Percentiles rank a stretch among this genome's conserved stretches.
These are phyloP conservation scores for Taxawa tesnikishii DNA, from an alignment of 2,329 filamentous ascomycete genomes.

Conservation along the genomic window DNA sequence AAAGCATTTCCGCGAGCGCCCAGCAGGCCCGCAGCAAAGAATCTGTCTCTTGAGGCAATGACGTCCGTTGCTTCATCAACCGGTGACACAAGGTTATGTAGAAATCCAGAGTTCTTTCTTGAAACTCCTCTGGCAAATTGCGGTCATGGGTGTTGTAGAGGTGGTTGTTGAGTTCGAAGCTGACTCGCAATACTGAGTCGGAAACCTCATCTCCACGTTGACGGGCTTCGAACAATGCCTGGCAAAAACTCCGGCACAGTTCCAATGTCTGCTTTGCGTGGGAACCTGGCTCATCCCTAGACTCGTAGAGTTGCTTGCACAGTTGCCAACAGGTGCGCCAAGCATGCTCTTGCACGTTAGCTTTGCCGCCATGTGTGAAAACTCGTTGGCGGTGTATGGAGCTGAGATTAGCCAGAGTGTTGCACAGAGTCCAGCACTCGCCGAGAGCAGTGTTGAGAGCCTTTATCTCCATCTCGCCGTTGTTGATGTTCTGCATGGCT, in stretches of 20 bases:
- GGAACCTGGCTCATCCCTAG: constrained; percentile 51
- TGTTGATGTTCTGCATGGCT: constrained; percentile 44
- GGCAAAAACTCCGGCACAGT: constrained; percentile 83
- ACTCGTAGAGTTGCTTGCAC: constrained; percentile 79
- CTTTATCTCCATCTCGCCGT: constrained; percentile 34
- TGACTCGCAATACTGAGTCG: constrained; percentile 81
- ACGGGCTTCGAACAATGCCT: constrained; percentile 78
- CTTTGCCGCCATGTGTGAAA: constrained; percentile 61
- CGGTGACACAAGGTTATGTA: constrained; percentile 90
- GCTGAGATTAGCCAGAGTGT: constrained; percentile 74
- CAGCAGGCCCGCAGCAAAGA: constrained; percentile 76
- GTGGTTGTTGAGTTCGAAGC: constrained; percentile 91
- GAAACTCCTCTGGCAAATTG: constrained; percentile 71
- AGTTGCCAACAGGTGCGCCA: constrained; percentile 93
- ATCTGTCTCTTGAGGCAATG: constrained; percentile 70
- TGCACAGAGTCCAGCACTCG: constrained; percentile 91
- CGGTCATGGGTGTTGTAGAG: constrained; percentile 86
- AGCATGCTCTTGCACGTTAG: constrained; percentile 71
- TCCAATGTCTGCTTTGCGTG: constrained; percentile 49
- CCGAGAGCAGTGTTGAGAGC: constrained; percentile 61
- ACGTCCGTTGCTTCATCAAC: constrained; percentile 85
- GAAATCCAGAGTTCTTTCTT: constrained; percentile 83
- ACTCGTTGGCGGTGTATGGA: constrained; percentile 71
- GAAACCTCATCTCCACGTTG: constrained; percentile 63
- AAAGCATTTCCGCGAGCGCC: constrained; percentile 84